Percentiles rank a stretch among this genome's conserved stretches.
Evolutionary conservation across 331 rosid genomes (phyloP).

Genomic region (Prunus yedoensis): DNA sequence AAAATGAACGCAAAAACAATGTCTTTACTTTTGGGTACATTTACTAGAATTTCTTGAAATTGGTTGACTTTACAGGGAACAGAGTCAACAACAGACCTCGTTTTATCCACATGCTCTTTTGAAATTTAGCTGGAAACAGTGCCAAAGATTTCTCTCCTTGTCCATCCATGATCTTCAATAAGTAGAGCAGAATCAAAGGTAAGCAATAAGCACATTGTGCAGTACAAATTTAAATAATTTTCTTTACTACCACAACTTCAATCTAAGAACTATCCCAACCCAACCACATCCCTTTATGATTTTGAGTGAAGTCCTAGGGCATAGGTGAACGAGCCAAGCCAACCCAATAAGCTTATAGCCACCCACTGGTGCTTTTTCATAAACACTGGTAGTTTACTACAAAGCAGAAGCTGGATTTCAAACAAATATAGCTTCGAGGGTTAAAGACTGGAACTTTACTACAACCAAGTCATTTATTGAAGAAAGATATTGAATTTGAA

Average conservation of each 20-base stretch:
- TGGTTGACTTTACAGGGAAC: background rate
- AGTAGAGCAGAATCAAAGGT: constrained; percentile 12
- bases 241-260: background rate
- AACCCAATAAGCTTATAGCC: background rate
- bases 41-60: background rate
- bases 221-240: background rate
- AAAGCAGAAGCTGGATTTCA: background rate
- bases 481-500: background rate
- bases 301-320: background rate
- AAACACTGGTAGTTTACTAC: background rate
- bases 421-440: too few relatives aligned
- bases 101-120: constrained; percentile 90
- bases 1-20: constrained; percentile 16
- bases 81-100: constrained; percentile 50
- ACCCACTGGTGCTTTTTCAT: background rate
- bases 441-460: background rate
- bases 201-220: constrained; percentile 4
- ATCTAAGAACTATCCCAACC: background rate
- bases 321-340: background rate
- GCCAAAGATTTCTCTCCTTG: constrained; percentile 67
- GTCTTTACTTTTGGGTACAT: background rate
- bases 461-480: background rate
- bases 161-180: constrained; percentile 76
- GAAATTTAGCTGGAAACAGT: constrained; percentile 86
- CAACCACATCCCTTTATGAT: background rate